Conservation (phyloP, 2,329 filamentous ascomycete genomes). For the Monosporascus ibericus region DNA sequence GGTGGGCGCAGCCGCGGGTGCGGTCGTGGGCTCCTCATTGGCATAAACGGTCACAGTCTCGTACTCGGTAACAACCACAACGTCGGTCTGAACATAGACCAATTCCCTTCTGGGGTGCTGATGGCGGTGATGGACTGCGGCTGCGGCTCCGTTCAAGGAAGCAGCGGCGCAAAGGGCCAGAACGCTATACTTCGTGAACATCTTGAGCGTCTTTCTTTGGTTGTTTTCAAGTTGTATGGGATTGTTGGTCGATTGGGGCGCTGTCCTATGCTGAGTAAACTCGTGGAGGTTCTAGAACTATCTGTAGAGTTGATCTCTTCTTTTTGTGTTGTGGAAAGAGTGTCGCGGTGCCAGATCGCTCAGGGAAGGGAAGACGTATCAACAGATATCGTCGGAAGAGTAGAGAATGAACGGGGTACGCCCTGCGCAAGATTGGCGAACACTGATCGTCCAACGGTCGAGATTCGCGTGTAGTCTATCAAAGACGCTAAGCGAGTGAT, state of each 20-base stretch:
- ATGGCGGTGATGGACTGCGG: constrained; percentile 19
- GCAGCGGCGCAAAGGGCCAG: constrained; percentile 24
- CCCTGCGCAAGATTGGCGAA: constrained; percentile 15
- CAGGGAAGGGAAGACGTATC: constrained; percentile 19
- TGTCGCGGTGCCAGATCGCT: constrained; percentile 23
- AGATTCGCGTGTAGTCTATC: constrained; percentile 20
- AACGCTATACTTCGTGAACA: constrained; percentile 25
- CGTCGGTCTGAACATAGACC: constrained; percentile 22
- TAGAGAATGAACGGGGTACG: constrained; percentile 19
- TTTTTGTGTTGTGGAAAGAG: constrained; percentile 16
- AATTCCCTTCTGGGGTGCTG: constrained; percentile 23
- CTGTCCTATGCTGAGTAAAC: not conserved
- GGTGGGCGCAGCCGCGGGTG: not conserved
- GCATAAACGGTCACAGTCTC: constrained; percentile 22
- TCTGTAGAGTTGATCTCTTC: not conserved
- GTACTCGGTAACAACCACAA: constrained; percentile 23
- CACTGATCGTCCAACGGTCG: constrained; percentile 4
- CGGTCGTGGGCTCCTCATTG: constrained; percentile 11
- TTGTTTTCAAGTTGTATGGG: not conserved
- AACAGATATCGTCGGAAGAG: constrained; percentile 12
- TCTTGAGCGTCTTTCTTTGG: constrained; percentile 11
- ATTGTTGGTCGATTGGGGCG: not conserved
- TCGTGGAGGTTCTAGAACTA: constrained; percentile 1
- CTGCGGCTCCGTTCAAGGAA: constrained; percentile 21
- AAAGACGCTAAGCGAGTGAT: constrained; percentile 24